Conservation (phyloP, 2,329 filamentous ascomycete species). For the Alternaria hordeiaustralica region DNA sequence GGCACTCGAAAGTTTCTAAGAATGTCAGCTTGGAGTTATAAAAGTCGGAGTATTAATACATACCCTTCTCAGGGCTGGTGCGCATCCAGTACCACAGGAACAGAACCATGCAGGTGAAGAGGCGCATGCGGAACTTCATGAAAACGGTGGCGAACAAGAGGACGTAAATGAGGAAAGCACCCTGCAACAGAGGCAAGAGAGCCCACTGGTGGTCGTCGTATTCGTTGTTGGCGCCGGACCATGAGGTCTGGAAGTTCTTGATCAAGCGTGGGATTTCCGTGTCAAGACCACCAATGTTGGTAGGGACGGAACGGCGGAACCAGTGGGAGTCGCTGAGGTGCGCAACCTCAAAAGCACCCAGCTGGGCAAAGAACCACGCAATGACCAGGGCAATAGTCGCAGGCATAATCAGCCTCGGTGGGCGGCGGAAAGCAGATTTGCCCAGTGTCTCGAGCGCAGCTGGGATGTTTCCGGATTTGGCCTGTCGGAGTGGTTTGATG, state of each 20-base stretch:
- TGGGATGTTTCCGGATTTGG: constrained; percentile 54
- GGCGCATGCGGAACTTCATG: constrained; percentile 57
- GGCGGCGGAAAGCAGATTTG: constrained; percentile 62
- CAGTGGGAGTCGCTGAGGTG: constrained; percentile 58
- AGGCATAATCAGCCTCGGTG: constrained; percentile 59
- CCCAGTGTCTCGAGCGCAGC: constrained; percentile 57
- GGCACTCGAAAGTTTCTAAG: constrained; percentile 61
- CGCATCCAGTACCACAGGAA: constrained; percentile 59
- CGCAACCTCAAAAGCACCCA: constrained; percentile 58
- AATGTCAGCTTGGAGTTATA: constrained; percentile 10
- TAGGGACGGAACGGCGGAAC: constrained; percentile 59
- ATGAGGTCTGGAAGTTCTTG: constrained; percentile 55
- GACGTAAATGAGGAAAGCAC: constrained; percentile 60
- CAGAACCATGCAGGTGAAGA: constrained; percentile 55
- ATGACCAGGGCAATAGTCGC: constrained; percentile 60
- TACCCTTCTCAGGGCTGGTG: constrained; percentile 55
- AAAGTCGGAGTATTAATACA: constrained; percentile 14
- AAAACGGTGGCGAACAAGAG: constrained; percentile 56
- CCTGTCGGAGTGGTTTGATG: constrained; percentile 61
- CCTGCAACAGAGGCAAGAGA: constrained; percentile 57
- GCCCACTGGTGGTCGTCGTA: constrained; percentile 65
- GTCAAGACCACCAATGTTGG: constrained; percentile 52
- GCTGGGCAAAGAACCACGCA: constrained; percentile 58
- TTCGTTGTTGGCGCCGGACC: constrained; percentile 59
- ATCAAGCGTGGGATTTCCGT: constrained; percentile 56